Conservation (phyloP, 169 alveolate species). For the Perkinsus olseni region DNA sequence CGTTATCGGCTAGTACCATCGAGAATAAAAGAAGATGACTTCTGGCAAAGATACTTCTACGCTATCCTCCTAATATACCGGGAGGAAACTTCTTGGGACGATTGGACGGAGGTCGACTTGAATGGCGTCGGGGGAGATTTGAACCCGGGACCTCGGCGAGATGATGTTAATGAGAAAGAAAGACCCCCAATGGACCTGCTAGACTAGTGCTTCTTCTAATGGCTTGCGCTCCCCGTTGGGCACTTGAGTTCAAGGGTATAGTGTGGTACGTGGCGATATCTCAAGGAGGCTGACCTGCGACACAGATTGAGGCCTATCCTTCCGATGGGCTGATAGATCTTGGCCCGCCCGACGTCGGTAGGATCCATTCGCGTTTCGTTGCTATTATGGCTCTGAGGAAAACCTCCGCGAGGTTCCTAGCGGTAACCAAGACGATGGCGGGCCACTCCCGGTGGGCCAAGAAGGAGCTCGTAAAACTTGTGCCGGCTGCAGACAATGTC, state of each 20-base stretch:
- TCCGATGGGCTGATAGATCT: no score
- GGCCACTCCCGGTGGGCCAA: not conserved
- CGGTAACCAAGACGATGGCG: not conserved
- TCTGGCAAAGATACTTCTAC: slow-evolving; percentile 40
- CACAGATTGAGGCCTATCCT: no score
- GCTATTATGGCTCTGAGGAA: no score
- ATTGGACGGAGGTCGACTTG: not conserved
- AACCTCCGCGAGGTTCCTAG: no score
- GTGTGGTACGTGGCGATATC: no score
- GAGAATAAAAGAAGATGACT: slow-evolving; percentile 31
- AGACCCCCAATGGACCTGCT: not conserved
- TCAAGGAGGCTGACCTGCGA: no score
- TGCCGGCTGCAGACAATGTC: not conserved
- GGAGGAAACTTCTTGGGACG: not conserved
- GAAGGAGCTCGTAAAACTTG: not conserved
- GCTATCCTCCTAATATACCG: slow-evolving; percentile 13
- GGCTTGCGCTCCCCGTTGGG: no score
- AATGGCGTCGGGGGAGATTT: not conserved
- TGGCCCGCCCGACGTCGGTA: no score
- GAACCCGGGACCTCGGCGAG: not conserved
- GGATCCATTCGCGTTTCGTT: no score
- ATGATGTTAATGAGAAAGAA: not conserved
- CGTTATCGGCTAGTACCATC: slow-evolving; percentile 39
- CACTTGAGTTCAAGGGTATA: no score
- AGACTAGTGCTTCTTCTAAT: not conserved